A percentile compares a stretch with the other conserved stretches of the same genome.
These are phyloP conservation scores for Quercus lobata DNA, from an alignment of 331 rosid species.

Conservation along the genomic window DNA sequence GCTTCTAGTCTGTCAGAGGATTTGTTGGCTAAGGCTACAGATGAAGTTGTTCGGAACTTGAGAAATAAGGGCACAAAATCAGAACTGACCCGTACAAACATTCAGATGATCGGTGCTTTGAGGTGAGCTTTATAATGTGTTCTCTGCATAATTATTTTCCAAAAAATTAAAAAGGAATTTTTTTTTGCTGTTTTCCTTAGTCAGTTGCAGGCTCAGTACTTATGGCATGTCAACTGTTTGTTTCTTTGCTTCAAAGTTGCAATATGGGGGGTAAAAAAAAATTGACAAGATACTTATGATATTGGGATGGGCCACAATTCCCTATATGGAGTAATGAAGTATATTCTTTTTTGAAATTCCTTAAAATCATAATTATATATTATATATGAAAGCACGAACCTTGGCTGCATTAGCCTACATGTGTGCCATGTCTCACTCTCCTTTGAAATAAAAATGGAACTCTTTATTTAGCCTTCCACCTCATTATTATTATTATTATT, in stretches of 20 bases:
- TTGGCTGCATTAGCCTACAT: no score
- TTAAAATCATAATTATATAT: not conserved
- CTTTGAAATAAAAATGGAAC: no score
- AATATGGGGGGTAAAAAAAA: no score
- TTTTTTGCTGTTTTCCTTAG: no score
- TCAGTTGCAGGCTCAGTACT: no score
- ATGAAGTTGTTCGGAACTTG: conserved; percentile 75
- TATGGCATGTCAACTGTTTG: no score
- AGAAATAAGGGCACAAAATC: conserved; percentile 70
- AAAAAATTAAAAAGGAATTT: no score
- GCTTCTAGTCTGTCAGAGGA: conserved; percentile 97
- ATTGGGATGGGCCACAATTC: not conserved
- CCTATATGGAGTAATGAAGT: not conserved
- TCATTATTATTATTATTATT: no score
- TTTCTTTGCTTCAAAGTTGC: no score
- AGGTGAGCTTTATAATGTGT: conserved; percentile 48
- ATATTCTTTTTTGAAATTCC: not conserved
- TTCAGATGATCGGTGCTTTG: conserved; percentile 99
- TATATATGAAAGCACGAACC: no score
- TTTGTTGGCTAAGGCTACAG: conserved; percentile 83
- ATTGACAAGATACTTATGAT: not conserved
- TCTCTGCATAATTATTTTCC: not conserved
- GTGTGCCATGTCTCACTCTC: no score
- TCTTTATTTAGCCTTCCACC: no score
- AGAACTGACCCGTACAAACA: conserved; percentile 90